phyloP scores from a whole-genome alignment of 768 basidiomycete genomes.

The Lentinula raphanica region DNA sequence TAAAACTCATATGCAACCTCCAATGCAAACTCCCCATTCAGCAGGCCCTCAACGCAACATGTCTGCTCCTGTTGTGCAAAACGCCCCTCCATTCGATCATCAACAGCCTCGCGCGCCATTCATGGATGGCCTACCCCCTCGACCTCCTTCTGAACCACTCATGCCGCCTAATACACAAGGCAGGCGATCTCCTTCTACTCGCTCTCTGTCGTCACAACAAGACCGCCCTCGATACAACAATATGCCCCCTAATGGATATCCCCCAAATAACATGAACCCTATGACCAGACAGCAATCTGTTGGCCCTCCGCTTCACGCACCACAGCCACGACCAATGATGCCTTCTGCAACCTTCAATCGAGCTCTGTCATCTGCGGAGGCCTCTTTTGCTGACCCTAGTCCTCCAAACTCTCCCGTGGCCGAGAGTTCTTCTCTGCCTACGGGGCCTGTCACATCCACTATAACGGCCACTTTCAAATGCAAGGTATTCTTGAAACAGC shows the following conservation, averaged over 20 bases:
- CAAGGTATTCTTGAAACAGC: slow-evolving; percentile 94
- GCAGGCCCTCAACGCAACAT: slow-evolving; percentile 2
- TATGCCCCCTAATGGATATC: slow-evolving; percentile 32
- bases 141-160: slow-evolving; percentile 46
- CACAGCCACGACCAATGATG: slow-evolving; percentile 48
- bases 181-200: slow-evolving; percentile 54
- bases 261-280: slow-evolving; percentile 19
- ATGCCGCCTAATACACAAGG: slow-evolving; percentile 21
- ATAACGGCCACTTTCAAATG: slow-evolving; percentile 93
- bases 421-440: slow-evolving; percentile 38
- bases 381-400: slow-evolving; percentile 63
- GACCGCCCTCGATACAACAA: slow-evolving; percentile 31
- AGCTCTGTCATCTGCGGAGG: slow-evolving; percentile 45
- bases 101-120: slow-evolving; percentile 9
- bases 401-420: slow-evolving; percentile 80
- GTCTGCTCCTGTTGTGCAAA: slow-evolving; percentile 8
- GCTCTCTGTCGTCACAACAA: slow-evolving; percentile 41
- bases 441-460: slow-evolving; percentile 70
- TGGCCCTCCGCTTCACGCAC: slow-evolving; percentile 24
- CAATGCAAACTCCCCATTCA: not conserved
- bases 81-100: slow-evolving; percentile 6
- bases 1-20: not conserved
- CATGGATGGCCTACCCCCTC: slow-evolving; percentile 24
- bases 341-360: slow-evolving; percentile 59
- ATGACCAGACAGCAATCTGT: slow-evolving; percentile 2